phyloP scores from a whole-genome alignment of 805 yeast species.

The Metschnikowia peoriensis region DNA sequence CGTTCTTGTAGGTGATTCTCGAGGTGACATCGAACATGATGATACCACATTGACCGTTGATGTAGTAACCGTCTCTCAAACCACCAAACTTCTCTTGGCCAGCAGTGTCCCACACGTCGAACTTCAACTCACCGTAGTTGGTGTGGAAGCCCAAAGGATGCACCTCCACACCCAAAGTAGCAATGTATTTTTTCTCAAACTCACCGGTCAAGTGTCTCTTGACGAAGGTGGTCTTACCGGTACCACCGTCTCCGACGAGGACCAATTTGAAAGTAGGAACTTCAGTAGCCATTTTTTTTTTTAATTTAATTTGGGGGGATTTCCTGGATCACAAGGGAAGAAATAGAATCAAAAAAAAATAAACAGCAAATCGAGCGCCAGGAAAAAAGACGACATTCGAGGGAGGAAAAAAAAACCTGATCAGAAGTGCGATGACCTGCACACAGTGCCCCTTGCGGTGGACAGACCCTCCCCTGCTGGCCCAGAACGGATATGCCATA shows the following conservation, averaged over 20 bases:
- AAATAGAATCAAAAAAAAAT: neutral
- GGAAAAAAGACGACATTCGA: constrained; percentile 8
- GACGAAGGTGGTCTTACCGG: constrained; percentile 99
- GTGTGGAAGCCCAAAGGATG: constrained; percentile 98
- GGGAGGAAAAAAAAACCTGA: constrained; percentile 12
- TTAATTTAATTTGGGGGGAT: neutral
- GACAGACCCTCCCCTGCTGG: neutral
- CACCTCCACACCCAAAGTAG: constrained; percentile 99
- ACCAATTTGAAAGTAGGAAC: constrained; percentile 98
- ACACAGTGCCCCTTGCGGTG: constrained; percentile 5
- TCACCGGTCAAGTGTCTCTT: constrained; percentile 99
- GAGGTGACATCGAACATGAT: constrained; percentile 99
- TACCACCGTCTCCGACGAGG: constrained; percentile 99
- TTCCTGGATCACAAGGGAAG: constrained; percentile 8
- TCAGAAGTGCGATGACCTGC: constrained; percentile 17
- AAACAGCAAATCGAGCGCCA: constrained; percentile 4
- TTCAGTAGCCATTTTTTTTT: constrained; percentile 55
- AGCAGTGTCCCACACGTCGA: constrained; percentile 99
- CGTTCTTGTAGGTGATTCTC: constrained; percentile 98
- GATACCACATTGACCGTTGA: constrained; percentile 99
- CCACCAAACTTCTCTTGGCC: constrained; percentile 99
- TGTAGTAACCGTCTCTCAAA: constrained; percentile 98
- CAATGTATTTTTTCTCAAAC: constrained; percentile 97
- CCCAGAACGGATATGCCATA: neutral
- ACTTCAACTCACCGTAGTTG: constrained; percentile 97